Evolutionary conservation across 2,329 filamentous ascomycete genomes (phyloP), one percentile per base, ranked within the genome.

Genomic region (Cytospora chrysosperma): DNA sequence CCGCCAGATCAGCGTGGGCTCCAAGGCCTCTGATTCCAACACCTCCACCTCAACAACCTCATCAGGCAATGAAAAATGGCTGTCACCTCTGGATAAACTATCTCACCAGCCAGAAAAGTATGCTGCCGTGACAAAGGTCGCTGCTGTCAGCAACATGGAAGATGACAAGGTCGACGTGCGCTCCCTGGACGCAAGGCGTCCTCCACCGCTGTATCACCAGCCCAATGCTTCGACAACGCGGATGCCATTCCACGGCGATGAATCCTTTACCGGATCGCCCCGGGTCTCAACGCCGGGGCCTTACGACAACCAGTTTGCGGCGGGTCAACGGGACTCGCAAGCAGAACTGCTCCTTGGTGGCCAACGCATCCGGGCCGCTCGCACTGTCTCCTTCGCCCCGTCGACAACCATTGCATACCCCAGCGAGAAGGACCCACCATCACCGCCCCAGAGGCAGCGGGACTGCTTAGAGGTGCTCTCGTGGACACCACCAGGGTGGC

Each of bases 181-280:
- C 55, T 59, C 60, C 17, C 51, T 63, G 24, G 52, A 56, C 27
- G 60, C 51, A 27, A 53, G 51, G n/a, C 19, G 21, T 10, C 24
- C 34, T 28, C 58, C 47, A 12, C 43, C 43, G 13, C 52, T 56
- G 12, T 61, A 49, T 34, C 13, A 61, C 34, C 34, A 56, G 27
- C 62, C 51, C 12, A 57, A 62, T 43, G 30, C 51, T 15, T 56
- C 63, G n/a, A 55, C 54, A 8, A 54, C 55, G 1, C 63, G 59
- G 17, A 65, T 65, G 59, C 63, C 63, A 27, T 63, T 63, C 27
- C 63, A 65, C n/a, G 60, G 59, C 9, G 59, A 65, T 21, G 63
- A 63, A 32, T 51, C 50, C 15, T 59, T 55, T 28, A 55, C 50
- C 17, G 0, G 53, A 12, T 52, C 62, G 24, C 62, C 62, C 9